Evolutionary conservation across 75 land plant genomes (phyloP).

Genomic region (Cupressus sempervirens): DNA sequence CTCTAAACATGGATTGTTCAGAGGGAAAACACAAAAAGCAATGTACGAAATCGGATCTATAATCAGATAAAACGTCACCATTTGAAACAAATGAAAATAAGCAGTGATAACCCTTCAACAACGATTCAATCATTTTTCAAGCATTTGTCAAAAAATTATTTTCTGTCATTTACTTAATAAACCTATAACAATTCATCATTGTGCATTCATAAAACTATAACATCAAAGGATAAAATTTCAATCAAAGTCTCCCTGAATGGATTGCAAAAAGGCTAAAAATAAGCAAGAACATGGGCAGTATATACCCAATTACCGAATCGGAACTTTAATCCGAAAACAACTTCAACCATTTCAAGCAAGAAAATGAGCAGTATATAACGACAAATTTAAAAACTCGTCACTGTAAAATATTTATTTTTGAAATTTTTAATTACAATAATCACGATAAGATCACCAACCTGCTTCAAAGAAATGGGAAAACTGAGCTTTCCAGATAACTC

Average conservation of each 20-base stretch:
- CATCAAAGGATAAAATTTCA: not conserved
- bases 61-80: too few species aligned
- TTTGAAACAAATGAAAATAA: too few species aligned
- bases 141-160: too few species aligned
- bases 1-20: too few species aligned
- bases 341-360: not conserved
- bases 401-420: not conserved
- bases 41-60: too few species aligned
- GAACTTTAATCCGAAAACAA: not conserved
- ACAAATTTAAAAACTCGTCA: not conserved
- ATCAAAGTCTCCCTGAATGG: not conserved
- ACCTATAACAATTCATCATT: not conserved
- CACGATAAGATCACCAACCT: constrained; percentile 21
- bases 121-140: too few species aligned
- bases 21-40: too few species aligned
- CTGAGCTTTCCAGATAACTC: constrained; percentile 52
- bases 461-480: constrained; percentile 65
- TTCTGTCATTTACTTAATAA: too few species aligned
- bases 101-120: too few species aligned
- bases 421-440: not conserved
- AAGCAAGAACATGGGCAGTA: too few species aligned
- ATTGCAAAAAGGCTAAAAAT: not conserved
- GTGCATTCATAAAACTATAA: not conserved
- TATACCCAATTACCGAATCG: not conserved
- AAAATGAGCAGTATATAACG: not conserved